Evolutionary conservation across 257 asterid genomes (phyloP).

Genomic region (Ajuga chamaepitys): DNA sequence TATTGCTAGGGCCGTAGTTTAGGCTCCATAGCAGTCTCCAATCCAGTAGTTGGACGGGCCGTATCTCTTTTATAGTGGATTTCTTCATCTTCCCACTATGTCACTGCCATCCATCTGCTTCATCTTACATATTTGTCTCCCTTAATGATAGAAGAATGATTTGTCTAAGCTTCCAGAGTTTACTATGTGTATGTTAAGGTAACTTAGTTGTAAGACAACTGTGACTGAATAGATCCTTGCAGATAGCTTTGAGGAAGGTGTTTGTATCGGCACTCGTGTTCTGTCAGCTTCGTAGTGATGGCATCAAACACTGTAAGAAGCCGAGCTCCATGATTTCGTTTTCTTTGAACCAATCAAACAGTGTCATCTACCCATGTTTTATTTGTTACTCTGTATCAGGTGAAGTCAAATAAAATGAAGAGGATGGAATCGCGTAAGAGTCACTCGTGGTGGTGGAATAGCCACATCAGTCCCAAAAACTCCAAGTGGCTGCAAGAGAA

Average conservation of each 20-base stretch:
- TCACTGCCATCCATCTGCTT: no score
- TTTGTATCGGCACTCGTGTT: background rate
- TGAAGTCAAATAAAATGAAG: slow-evolving; percentile 40
- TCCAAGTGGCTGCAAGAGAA: slow-evolving; percentile 64
- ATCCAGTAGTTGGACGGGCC: no score
- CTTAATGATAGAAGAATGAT: no score
- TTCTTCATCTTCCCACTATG: no score
- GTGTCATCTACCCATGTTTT: no score
- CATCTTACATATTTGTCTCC: no score
- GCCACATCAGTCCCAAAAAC: slow-evolving; percentile 71
- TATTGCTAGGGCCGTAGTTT: background rate
- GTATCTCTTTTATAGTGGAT: no score
- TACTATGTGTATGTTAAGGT: no score
- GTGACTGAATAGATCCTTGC: background rate
- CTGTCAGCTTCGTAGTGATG: slow-evolving; percentile 13
- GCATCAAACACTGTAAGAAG: slow-evolving; percentile 26
- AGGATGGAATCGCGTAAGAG: slow-evolving; percentile 46
- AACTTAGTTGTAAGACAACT: background rate
- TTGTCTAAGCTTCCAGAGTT: no score
- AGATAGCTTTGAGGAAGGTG: background rate
- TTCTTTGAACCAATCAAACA: background rate
- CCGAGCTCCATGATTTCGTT: background rate
- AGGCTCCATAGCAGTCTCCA: background rate
- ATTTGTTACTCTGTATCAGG: slow-evolving; percentile 17
- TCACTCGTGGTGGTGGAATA: slow-evolving; percentile 86